Conservation (phyloP, 2,329 filamentous ascomycete genomes). For the Exophiala sideris region DNA sequence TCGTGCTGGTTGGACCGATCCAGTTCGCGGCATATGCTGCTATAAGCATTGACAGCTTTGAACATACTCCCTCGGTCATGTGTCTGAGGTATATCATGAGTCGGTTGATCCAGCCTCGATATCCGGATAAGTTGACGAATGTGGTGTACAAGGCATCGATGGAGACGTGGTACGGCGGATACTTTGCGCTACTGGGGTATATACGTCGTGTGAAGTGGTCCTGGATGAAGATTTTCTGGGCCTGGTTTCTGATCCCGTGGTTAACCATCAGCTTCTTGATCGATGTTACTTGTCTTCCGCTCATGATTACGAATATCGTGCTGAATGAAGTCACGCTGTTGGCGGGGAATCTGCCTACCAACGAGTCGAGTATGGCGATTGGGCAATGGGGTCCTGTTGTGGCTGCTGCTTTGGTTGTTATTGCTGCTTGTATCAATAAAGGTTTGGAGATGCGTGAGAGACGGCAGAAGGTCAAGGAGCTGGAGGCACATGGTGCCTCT, state of each 20-base stretch:
- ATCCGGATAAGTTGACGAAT: slow-evolving; percentile 21
- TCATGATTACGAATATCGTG: slow-evolving; percentile 30
- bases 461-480: slow-evolving; percentile 14
- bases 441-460: slow-evolving; percentile 16
- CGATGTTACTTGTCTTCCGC: slow-evolving; percentile 26
- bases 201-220: slow-evolving; percentile 15
- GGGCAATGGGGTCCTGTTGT: slow-evolving; percentile 31
- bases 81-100: slow-evolving; percentile 26
- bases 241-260: slow-evolving; percentile 21
- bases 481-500: neutral
- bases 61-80: slow-evolving; percentile 25
- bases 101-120: slow-evolving; percentile 20
- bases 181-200: slow-evolving; percentile 28
- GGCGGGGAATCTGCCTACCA: slow-evolving; percentile 23
- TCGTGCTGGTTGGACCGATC: slow-evolving; percentile 25
- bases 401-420: slow-evolving; percentile 26
- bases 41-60: slow-evolving; percentile 21
- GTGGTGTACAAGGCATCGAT: slow-evolving; percentile 29
- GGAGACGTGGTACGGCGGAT: slow-evolving; percentile 29
- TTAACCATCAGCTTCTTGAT: slow-evolving; percentile 28
- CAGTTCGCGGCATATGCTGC: slow-evolving; percentile 29
- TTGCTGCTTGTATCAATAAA: slow-evolving; percentile 28
- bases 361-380: slow-evolving; percentile 28
- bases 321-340: slow-evolving; percentile 30
- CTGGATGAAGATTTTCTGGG: slow-evolving; percentile 9